Evolutionary conservation across 306 rosid species (phyloP).

Genomic region (Echinosophora koreensis): DNA sequence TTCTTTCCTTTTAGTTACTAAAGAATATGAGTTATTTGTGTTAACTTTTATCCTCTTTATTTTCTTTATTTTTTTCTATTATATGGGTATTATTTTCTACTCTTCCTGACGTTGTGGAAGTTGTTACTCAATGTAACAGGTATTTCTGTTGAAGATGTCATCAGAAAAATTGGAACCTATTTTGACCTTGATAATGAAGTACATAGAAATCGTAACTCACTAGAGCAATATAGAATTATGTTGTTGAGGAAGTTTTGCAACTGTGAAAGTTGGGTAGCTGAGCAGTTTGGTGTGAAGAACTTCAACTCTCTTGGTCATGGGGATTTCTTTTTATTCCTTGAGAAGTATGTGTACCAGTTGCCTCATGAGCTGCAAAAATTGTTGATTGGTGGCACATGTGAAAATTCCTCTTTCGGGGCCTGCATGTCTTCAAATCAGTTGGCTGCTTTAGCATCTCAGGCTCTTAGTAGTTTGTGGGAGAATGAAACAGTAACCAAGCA

Average conservation of each 20-base stretch:
- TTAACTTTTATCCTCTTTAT: not conserved
- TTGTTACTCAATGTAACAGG: conserved; percentile 54
- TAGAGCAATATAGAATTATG: conserved; percentile 48
- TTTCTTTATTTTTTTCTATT: not conserved
- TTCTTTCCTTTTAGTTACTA: conserved; percentile 24
- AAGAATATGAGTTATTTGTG: not conserved
- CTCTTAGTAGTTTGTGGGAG: conserved; percentile 71
- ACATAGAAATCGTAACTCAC: conserved; percentile 44
- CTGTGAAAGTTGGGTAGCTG: conserved; percentile 79
- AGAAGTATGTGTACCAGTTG: conserved; percentile 63
- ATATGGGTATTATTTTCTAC: conserved; percentile 34
- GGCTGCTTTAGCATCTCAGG: conserved; percentile 75
- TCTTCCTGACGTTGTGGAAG: conserved; percentile 28
- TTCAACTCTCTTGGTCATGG: conserved; percentile 83
- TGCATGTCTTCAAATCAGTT: conserved; percentile 74
- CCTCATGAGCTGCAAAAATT: conserved; percentile 66
- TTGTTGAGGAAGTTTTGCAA: conserved; percentile 67
- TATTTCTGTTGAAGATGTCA: conserved; percentile 68
- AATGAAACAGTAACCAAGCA: conserved; percentile 58
- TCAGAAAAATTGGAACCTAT: conserved; percentile 63
- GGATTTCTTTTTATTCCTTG: conserved; percentile 71
- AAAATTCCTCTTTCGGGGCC: conserved; percentile 61
- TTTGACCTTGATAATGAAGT: conserved; percentile 60
- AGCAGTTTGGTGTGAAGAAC: conserved; percentile 70
- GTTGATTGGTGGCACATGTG: conserved; percentile 53